Conservation (phyloP, 2,329 filamentous ascomycete species). For the Diaporthe citri region DNA sequence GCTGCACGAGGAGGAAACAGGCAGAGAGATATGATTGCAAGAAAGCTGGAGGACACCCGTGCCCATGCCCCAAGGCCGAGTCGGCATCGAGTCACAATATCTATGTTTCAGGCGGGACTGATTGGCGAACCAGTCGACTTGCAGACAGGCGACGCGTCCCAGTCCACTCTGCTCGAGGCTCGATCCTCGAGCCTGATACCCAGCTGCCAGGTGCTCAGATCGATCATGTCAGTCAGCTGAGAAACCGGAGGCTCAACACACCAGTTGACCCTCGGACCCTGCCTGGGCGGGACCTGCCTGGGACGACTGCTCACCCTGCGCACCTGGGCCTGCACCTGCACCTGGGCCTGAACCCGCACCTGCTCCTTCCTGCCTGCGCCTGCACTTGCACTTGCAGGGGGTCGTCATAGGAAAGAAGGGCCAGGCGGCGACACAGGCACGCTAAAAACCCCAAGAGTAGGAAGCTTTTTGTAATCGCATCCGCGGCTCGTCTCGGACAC, state of each 20-base stretch:
- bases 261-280: slow-evolving; percentile 16
- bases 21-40: background rate
- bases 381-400: slow-evolving; percentile 8
- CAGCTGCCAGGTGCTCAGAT: background rate
- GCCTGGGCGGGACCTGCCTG: background rate
- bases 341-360: background rate
- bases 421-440: slow-evolving; percentile 20
- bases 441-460: slow-evolving; percentile 1
- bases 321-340: slow-evolving; percentile 15
- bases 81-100: slow-evolving; percentile 30
- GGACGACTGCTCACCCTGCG: background rate
- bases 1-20: background rate
- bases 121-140: background rate
- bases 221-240: slow-evolving; percentile 23
- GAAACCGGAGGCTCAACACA: slow-evolving; percentile 24
- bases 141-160: background rate
- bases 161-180: background rate
- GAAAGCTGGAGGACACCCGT: background rate
- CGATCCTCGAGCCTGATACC: background rate
- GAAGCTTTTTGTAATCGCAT: slow-evolving; percentile 25
- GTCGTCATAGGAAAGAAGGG: slow-evolving; percentile 12
- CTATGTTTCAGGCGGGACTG: slow-evolving; percentile 18
- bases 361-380: slow-evolving; percentile 13
- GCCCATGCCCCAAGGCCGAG: background rate
- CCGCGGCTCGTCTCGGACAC: slow-evolving; percentile 11